Conservation (phyloP, 2,329 filamentous ascomycete species). For the Fusarium floridanum region DNA sequence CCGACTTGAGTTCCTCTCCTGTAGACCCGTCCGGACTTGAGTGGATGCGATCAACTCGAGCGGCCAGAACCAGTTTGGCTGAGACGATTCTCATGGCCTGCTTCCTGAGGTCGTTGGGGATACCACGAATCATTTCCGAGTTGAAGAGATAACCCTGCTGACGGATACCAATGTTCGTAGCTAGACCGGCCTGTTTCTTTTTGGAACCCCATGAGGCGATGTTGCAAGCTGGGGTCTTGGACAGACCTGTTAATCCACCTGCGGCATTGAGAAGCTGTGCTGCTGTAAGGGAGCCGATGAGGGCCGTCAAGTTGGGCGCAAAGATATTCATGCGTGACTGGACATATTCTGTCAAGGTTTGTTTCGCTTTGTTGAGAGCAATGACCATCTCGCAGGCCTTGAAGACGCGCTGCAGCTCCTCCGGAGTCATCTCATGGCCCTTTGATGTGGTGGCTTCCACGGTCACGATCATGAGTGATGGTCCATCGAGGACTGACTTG, state of each 20-base stretch:
- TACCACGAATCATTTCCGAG: conserved; percentile 87
- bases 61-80: conserved; percentile 93
- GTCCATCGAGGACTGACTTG: conserved; percentile 85
- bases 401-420: conserved; percentile 80
- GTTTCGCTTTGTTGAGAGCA: conserved; percentile 88
- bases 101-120: conserved; percentile 88
- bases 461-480: conserved; percentile 94
- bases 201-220: conserved; percentile 91
- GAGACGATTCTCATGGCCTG: conserved; percentile 96
- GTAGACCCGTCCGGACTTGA: conserved; percentile 84
- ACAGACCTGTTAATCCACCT: conserved; percentile 87
- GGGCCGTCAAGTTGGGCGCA: conserved; percentile 89
- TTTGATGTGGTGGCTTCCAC: conserved; percentile 93
- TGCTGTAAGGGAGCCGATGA: conserved; percentile 92
- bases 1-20: conserved; percentile 84
- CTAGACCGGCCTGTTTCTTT: conserved; percentile 85
- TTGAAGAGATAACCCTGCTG: conserved; percentile 96
- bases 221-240: conserved; percentile 94
- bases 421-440: conserved; percentile 80
- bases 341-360: conserved; percentile 89
- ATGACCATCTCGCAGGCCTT: conserved; percentile 89
- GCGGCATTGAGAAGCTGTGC: conserved; percentile 97
- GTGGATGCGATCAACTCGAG: conserved; percentile 89
- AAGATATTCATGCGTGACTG: conserved; percentile 97
- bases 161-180: conserved; percentile 90